phyloP scores from a whole-genome alignment of 2,329 filamentous ascomycete genomes.

The Talaromyces islandicus region DNA sequence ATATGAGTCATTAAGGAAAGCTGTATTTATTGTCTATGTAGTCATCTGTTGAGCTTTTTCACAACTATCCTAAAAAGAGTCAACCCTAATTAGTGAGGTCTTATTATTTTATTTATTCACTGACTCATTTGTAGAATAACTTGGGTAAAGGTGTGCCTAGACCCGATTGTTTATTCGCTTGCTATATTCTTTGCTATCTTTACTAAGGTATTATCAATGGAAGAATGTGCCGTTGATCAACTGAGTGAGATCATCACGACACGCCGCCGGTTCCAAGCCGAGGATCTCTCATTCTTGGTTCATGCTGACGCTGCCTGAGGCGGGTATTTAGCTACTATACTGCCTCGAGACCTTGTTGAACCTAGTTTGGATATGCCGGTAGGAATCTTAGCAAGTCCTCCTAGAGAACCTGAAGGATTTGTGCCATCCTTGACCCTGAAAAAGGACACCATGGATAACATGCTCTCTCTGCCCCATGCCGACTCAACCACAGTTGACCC shows the following conservation, averaged over 20 bases:
- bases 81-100: no score
- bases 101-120: no score
- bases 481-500: constrained; percentile 46
- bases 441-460: constrained; percentile 24
- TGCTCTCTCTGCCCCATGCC: constrained; percentile 33
- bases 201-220: constrained; percentile 45
- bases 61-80: no score
- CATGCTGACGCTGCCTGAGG: constrained; percentile 48
- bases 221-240: constrained; percentile 44
- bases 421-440: not conserved
- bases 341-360: constrained; percentile 27
- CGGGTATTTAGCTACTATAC: constrained; percentile 45
- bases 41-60: no score
- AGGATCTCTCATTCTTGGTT: constrained; percentile 42
- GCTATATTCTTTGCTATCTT: no score
- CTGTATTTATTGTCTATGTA: no score
- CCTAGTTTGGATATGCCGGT: constrained; percentile 13
- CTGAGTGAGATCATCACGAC: constrained; percentile 34
- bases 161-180: no score
- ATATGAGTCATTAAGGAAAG: no score
- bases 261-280: constrained; percentile 35
- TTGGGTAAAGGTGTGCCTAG: no score
- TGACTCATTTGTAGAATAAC: no score
- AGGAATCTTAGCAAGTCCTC: not conserved
- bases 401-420: not conserved